A percentile compares a stretch with the other conserved stretches of the same genome.
Conservation (phyloP, 2,329 filamentous ascomycete species). For the Epichloe brachyelytri region DNA sequence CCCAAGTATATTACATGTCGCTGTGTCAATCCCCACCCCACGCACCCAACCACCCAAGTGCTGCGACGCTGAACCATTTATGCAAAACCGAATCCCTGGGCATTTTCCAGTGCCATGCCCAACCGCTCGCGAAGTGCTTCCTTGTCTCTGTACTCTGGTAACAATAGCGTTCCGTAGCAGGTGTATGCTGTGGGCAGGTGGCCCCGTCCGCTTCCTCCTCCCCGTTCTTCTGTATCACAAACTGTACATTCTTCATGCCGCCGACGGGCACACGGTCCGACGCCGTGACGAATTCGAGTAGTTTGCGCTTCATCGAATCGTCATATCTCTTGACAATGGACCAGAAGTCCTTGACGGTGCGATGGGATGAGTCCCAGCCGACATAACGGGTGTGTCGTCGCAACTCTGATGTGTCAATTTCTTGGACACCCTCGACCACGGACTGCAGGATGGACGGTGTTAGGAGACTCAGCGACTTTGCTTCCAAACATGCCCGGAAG, state of each 20-base stretch:
- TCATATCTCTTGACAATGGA: conserved; percentile 56
- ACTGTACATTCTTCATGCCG: conserved; percentile 69
- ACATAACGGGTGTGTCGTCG: conserved; percentile 64
- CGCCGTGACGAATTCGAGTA: conserved; percentile 92
- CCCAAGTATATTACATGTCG: not conserved
- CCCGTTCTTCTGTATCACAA: conserved; percentile 69
- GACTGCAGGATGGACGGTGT: conserved; percentile 58
- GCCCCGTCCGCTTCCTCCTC: conserved; percentile 40
- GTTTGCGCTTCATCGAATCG: conserved; percentile 54
- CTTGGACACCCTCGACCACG: conserved; percentile 70
- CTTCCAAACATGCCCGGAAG: conserved; percentile 62
- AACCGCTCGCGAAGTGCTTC: conserved; percentile 63
- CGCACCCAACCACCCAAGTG: not conserved
- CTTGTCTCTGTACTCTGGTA: conserved; percentile 68
- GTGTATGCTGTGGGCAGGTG: conserved; percentile 79
- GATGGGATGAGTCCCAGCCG: conserved; percentile 59
- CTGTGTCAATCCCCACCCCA: not conserved
- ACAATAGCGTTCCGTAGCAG: conserved; percentile 76
- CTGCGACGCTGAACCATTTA: conserved; percentile 20
- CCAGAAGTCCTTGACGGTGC: conserved; percentile 73
- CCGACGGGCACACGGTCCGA: conserved; percentile 82
- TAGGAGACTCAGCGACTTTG: conserved; percentile 59
- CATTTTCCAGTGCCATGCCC: conserved; percentile 75
- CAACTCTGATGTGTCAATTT: conserved; percentile 66
- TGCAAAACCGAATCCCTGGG: conserved; percentile 78